Conservation (phyloP, 1,139 yeast genomes). For the Debaryomyces psychrophilus region DNA sequence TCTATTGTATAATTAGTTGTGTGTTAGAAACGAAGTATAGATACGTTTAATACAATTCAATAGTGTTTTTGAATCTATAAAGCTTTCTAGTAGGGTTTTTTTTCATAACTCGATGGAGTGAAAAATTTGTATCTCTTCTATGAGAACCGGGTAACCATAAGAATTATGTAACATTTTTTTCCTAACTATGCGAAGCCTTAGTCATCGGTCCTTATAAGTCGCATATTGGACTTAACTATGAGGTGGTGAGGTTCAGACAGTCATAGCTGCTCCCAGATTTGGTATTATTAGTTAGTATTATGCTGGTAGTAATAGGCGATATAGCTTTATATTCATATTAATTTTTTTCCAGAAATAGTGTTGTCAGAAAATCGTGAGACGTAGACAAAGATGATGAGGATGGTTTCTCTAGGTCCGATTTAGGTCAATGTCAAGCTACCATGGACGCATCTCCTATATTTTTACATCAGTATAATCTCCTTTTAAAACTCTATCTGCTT, state of each 20-base stretch:
- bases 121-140: constrained; percentile 14
- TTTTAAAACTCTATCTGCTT: not conserved
- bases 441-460: not conserved
- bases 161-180: constrained; percentile 17
- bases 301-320: no score
- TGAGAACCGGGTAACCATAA: constrained; percentile 24
- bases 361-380: not conserved
- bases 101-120: constrained; percentile 11
- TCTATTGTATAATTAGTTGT: constrained; percentile 13
- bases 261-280: constrained; percentile 7
- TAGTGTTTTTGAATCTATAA: constrained; percentile 2
- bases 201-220: constrained; percentile 13
- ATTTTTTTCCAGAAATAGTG: not conserved
- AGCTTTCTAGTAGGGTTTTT: not conserved
- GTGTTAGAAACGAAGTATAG: constrained; percentile 8
- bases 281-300: no score
- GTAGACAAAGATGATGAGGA: not conserved
- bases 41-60: constrained; percentile 9
- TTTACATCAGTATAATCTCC: not conserved
- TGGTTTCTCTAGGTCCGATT: not conserved
- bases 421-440: not conserved
- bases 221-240: constrained; percentile 7
- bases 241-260: not conserved
- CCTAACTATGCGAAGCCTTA: constrained; percentile 20
- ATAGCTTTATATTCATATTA: not conserved